These are phyloP conservation scores for Russula emetica DNA, from an alignment of 768 basidiomycete genomes.

Conservation along the genomic window DNA sequence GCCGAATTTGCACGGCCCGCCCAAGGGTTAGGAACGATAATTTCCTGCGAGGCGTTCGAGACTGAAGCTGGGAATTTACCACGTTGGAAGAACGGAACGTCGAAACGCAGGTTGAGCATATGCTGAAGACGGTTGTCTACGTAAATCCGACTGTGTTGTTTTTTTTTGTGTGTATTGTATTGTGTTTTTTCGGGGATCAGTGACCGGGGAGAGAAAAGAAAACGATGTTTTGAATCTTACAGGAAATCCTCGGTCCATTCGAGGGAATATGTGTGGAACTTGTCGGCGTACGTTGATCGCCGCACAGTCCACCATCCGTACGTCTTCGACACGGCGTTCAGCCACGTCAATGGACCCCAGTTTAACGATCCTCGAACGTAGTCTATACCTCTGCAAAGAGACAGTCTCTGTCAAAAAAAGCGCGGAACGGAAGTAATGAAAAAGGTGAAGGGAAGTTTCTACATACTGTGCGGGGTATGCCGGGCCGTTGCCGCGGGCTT, in stretches of 20 bases:
- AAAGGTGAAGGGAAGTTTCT: not conserved
- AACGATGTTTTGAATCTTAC: conserved; percentile 38
- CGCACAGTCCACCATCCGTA: conserved; percentile 73
- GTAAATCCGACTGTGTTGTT: conserved; percentile 60
- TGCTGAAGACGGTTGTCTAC: conserved; percentile 80
- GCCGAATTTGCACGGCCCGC: conserved; percentile 59
- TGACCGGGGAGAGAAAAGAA: not conserved
- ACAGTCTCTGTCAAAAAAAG: conserved; percentile 28
- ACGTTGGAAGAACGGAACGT: conserved; percentile 72
- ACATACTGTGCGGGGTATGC: conserved; percentile 44
- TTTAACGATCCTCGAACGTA: conserved; percentile 45
- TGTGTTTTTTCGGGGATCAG: conserved; percentile 21
- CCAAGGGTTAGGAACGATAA: conserved; percentile 74
- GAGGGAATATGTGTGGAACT: conserved; percentile 77
- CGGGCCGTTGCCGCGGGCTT: conserved; percentile 49
- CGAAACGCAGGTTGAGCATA: conserved; percentile 65
- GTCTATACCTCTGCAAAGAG: conserved; percentile 37
- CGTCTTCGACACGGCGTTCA: conserved; percentile 55
- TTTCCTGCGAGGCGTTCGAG: conserved; percentile 55
- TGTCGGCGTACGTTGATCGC: conserved; percentile 59
- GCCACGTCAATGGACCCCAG: conserved; percentile 45
- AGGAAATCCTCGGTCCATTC: conserved; percentile 85
- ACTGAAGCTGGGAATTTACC: conserved; percentile 63
- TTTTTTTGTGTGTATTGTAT: not conserved
- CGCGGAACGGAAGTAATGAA: not conserved